Evolutionary conservation across 805 yeast genomes (phyloP).

Genomic region (Middelhovenomyces tepae): DNA sequence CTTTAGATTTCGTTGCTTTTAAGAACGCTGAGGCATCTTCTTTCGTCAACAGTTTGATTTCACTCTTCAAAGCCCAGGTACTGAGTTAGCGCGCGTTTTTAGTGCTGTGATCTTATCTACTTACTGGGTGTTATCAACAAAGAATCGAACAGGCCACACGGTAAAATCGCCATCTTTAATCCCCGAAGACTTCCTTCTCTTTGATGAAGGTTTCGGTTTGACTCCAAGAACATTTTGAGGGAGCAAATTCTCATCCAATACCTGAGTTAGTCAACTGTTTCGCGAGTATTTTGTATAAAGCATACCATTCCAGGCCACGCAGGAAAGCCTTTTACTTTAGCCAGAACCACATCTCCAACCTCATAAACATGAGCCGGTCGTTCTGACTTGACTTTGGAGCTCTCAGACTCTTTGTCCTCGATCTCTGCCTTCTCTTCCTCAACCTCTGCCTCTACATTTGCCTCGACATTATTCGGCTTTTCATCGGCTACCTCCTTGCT

Average conservation of each 20-base stretch:
- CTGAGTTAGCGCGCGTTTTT: no score
- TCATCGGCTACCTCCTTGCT: no score
- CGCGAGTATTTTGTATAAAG: no score
- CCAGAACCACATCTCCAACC: slow-evolving; percentile 54
- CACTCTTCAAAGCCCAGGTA: slow-evolving; percentile 52
- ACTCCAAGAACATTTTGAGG: slow-evolving; percentile 18
- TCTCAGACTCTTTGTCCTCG: slow-evolving; percentile 25
- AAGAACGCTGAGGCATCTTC: slow-evolving; percentile 37
- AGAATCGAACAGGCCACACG: slow-evolving; percentile 51
- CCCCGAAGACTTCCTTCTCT: no score
- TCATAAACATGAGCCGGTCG: slow-evolving; percentile 20
- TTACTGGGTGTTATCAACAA: slow-evolving; percentile 63
- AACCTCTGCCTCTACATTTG: no score
- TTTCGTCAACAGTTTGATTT: slow-evolving; percentile 38
- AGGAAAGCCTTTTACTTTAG: slow-evolving; percentile 79
- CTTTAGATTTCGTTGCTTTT: slow-evolving; percentile 24
- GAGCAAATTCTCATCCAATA: slow-evolving; percentile 18
- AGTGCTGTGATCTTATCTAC: no score
- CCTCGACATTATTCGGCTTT: no score
- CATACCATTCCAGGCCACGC: slow-evolving; percentile 83
- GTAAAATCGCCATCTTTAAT: slow-evolving; percentile 8
- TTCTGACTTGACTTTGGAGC: slow-evolving; percentile 1
- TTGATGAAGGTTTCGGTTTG: slow-evolving; percentile 38
- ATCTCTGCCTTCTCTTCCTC: no score
- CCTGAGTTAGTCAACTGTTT: slow-evolving; percentile 9